Conservation (phyloP, 2,329 filamentous ascomycete genomes). For the Stemphylium vesicarium region DNA sequence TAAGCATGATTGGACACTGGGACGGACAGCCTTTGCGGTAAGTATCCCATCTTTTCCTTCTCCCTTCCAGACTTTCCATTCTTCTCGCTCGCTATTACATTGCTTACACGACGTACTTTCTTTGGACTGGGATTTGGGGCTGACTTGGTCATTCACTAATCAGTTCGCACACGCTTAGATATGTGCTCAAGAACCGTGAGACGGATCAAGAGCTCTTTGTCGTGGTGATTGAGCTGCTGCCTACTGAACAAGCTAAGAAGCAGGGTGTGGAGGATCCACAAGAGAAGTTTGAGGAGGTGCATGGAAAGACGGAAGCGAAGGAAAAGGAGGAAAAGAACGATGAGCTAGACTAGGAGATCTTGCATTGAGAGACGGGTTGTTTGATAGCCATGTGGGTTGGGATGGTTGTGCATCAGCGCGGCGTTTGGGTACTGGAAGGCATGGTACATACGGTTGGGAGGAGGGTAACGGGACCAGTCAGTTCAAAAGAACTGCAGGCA, state of each 20-base stretch:
- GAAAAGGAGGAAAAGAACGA: constrained; percentile 23
- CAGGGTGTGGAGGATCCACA: constrained; percentile 28
- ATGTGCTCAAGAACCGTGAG: constrained; percentile 82
- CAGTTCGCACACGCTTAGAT: constrained; percentile 85
- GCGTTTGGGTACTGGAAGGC: constrained; percentile 4
- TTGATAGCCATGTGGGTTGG: neutral
- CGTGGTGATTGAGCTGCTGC: constrained; percentile 78
- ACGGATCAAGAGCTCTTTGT: constrained; percentile 81
- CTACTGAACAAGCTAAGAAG: constrained; percentile 63
- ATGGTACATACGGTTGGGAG: neutral
- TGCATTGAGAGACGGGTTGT: neutral
- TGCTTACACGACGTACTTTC: neutral
- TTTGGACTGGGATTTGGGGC: constrained; percentile 12
- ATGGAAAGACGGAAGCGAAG: constrained; percentile 17
- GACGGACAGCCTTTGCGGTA: constrained; percentile 79
- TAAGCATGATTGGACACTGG: constrained; percentile 79
- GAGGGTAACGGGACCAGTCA: neutral
- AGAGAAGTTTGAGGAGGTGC: constrained; percentile 33
- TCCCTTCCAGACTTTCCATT: neutral
- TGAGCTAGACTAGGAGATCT: constrained; percentile 23
- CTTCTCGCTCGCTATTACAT: too few relatives aligned
- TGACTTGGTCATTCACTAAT: constrained; percentile 33
- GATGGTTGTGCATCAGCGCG: constrained; percentile 1
- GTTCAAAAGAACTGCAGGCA: too few relatives aligned
- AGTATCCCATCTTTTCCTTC: constrained; percentile 3